Evolutionary conservation across 148 eudicot species (phyloP).

Genomic region (Heliosperma pusillum): DNA sequence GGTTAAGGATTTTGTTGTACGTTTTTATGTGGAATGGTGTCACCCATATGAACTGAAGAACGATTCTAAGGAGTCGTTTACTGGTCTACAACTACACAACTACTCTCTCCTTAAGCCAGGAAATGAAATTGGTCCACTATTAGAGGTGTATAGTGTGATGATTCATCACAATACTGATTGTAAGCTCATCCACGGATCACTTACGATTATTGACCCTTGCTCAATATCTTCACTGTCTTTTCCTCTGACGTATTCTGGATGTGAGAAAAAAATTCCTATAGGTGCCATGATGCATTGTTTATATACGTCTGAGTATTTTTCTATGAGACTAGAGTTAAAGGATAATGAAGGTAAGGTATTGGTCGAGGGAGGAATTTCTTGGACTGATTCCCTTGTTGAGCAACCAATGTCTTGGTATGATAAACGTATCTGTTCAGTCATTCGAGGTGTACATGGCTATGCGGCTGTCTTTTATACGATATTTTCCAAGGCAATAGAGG

Average conservation of each 20-base stretch:
- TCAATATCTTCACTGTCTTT: too few species aligned
- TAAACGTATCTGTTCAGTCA: not conserved
- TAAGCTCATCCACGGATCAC: too few species aligned
- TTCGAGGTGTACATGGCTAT: constrained; percentile 11
- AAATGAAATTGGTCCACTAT: not conserved
- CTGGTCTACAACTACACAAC: not conserved
- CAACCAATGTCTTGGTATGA: constrained; percentile 4
- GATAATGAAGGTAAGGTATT: not conserved
- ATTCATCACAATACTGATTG: not conserved
- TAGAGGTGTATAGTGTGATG: not conserved
- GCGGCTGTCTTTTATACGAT: not conserved
- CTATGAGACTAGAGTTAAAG: not conserved
- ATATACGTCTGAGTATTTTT: not conserved
- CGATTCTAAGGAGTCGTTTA: not conserved
- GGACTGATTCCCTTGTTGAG: not conserved
- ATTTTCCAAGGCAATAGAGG: not conserved
- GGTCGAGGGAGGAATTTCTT: not conserved
- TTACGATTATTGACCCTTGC: too few species aligned
- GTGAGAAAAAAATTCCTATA: not conserved
- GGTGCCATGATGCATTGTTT: not conserved
- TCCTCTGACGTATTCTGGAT: not conserved
- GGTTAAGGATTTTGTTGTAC: not conserved
- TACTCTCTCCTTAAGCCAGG: too few species aligned
- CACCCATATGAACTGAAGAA: not conserved
- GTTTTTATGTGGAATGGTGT: not conserved